Base-by-base conservation (phyloP, 2,329 filamentous ascomycete species). In the Monilinia vaccinii-corymbosi region DNA sequence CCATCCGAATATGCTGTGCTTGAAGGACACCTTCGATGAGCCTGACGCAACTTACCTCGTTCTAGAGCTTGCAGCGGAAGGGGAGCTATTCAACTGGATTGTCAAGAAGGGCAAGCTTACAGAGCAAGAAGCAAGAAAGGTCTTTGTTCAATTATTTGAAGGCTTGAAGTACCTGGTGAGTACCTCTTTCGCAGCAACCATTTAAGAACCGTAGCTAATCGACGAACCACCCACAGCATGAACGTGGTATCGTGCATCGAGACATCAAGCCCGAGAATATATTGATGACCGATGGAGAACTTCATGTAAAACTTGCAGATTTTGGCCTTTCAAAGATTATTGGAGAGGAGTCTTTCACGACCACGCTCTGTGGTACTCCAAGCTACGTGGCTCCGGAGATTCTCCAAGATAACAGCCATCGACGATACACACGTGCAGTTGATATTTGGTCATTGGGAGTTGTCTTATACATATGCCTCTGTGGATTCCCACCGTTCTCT, bases 321-420 rank as follows among this genome's bases (percentile, higher is more conserved):
- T 99, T 99, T 74, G 94, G 94, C 49, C 81, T 99, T 42, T 93
- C 94, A 46, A 99, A 99, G 76, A 97, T 99, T 66, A 96, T 99
- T 66, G 95, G 95, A 64, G 94, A 99, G 73, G 91, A 97, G 71
- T 97, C 93, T 0, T 99, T 99, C 72, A 97, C 94, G 1, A 97
- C 92, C 0, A 97, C 94, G 0, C 77, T 99, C 64, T 94, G 94
- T 72, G 94, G 94, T 64, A 99, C 94, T n/a, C 94, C 93, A 7
- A 94, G 89, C 73, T 96, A 99, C 72, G 93, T 97, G 62, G 94
- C 95, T 1, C 94, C 94, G 1, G 94, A 99, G 73, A 96, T 99
- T 60, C 78, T 99, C 5, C 88, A 91, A 69, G 88, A 92, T 64
- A 85, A 83, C 21, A 87, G 84, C 68, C 83, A 91, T 63, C 86